These are phyloP conservation scores for Agastache rugosa DNA, from an alignment of 257 asterid species.

Conservation along the genomic window DNA sequence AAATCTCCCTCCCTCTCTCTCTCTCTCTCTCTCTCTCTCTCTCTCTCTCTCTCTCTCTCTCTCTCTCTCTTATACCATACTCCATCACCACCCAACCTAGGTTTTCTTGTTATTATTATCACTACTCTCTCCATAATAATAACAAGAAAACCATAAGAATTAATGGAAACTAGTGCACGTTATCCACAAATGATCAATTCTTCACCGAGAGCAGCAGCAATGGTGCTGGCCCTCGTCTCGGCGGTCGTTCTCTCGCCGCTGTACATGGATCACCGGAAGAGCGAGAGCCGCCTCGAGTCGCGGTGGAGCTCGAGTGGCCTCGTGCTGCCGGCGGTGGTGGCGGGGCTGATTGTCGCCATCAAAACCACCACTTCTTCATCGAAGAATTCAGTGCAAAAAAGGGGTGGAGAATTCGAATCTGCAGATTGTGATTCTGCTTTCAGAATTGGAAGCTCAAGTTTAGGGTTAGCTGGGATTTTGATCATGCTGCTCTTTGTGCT, in stretches of 20 bases:
- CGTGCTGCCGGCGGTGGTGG: slow-evolving; percentile 66
- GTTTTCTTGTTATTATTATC: slow-evolving; percentile 28
- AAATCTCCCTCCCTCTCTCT: slow-evolving; percentile 39
- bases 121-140: neutral
- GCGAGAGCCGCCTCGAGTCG: slow-evolving; percentile 43
- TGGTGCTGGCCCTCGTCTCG: slow-evolving; percentile 61
- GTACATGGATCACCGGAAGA: slow-evolving; percentile 47
- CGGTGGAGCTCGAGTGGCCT: slow-evolving; percentile 73
- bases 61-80: neutral
- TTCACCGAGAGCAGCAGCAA: slow-evolving; percentile 71
- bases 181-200: slow-evolving; percentile 43
- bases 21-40: neutral
- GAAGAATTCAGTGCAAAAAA: slow-evolving; percentile 8
- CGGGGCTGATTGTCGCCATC: slow-evolving; percentile 70
- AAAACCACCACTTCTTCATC: slow-evolving; percentile 60
- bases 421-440: slow-evolving; percentile 30
- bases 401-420: slow-evolving; percentile 12
- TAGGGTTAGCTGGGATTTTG: slow-evolving; percentile 75
- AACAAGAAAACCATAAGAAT: slow-evolving; percentile 38
- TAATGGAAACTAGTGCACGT: slow-evolving; percentile 52
- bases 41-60: slow-evolving; percentile 11
- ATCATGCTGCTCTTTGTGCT: slow-evolving; percentile 58
- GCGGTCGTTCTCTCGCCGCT: slow-evolving; percentile 77
- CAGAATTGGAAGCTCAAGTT: slow-evolving; percentile 64
- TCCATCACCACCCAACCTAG: slow-evolving; percentile 28